Evolutionary conservation across 2,329 filamentous ascomycete species (phyloP).

Genomic region (Fusarium multiceps): DNA sequence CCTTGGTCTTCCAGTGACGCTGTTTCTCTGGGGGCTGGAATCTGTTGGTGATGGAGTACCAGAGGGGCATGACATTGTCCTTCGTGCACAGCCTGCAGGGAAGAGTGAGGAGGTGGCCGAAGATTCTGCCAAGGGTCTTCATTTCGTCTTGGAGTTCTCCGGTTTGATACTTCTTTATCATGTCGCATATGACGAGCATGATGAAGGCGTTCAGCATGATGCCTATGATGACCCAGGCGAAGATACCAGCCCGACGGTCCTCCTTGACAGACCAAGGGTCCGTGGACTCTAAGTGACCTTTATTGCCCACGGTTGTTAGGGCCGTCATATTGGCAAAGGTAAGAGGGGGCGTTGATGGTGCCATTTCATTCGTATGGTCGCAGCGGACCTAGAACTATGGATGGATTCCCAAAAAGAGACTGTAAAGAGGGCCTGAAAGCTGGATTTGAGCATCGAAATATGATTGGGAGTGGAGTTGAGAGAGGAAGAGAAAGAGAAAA

Average conservation of each 20-base stretch:
- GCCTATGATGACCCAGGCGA: conserved; percentile 19
- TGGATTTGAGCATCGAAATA: neutral
- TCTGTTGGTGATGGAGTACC: conserved; percentile 19
- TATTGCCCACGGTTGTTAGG: neutral
- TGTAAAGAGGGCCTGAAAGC: neutral
- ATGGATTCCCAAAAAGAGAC: neutral
- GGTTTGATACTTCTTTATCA: conserved; percentile 17
- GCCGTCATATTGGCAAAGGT: neutral
- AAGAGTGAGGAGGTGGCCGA: neutral
- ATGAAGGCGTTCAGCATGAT: conserved; percentile 15
- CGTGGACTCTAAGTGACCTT: neutral
- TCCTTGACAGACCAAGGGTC: conserved; percentile 4
- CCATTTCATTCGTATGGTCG: neutral
- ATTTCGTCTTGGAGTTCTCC: conserved; percentile 28
- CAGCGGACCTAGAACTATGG: neutral
- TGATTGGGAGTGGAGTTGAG: neutral
- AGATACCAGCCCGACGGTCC: neutral
- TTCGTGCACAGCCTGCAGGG: conserved; percentile 14
- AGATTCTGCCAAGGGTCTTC: neutral
- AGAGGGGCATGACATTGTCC: conserved; percentile 4
- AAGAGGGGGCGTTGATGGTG: neutral
- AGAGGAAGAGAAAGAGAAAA: neutral
- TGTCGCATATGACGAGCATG: conserved; percentile 25
- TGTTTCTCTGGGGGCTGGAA: conserved; percentile 30
- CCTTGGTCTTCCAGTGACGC: neutral